Percentiles rank a stretch among this genome's conserved stretches.
phyloP scores from a whole-genome alignment of 768 basidiomycete species.

The Cantharellus cinnabarinus region DNA sequence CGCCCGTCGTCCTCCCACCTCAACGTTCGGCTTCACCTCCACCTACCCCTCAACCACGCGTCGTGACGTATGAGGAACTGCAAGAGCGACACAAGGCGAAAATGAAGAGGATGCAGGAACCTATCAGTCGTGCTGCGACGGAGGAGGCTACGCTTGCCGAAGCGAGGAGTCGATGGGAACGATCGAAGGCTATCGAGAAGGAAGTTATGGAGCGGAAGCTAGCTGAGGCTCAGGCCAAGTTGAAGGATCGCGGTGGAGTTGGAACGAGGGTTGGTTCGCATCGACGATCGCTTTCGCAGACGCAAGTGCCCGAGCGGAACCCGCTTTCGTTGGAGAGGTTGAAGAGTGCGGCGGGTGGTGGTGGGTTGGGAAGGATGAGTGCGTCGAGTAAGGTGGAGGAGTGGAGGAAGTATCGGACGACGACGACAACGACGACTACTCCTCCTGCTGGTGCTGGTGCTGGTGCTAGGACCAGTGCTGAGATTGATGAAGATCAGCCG shows the following conservation, averaged over 20 bases:
- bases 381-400: background rate
- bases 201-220: slow-evolving; percentile 52
- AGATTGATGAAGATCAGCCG: no score
- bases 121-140: slow-evolving; percentile 59
- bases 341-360: background rate
- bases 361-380: background rate
- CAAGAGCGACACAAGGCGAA: slow-evolving; percentile 71
- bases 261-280: background rate
- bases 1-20: slow-evolving; percentile 28
- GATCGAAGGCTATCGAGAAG: slow-evolving; percentile 50
- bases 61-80: slow-evolving; percentile 72
- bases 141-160: slow-evolving; percentile 55
- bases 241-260: background rate
- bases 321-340: background rate
- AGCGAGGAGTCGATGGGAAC: slow-evolving; percentile 72
- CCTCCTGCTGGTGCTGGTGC: background rate
- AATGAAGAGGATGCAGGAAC: slow-evolving; percentile 61
- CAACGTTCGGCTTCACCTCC: slow-evolving; percentile 12
- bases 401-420: background rate
- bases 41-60: slow-evolving; percentile 20
- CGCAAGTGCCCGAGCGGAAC: background rate
- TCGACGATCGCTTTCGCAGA: background rate
- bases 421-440: background rate
- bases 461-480: no score
- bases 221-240: slow-evolving; percentile 15